Evolutionary conservation across 208 protist species (phyloP), one percentile per base, ranked within the genome.

Genomic region (Trypanosomatidae sp.): DNA sequence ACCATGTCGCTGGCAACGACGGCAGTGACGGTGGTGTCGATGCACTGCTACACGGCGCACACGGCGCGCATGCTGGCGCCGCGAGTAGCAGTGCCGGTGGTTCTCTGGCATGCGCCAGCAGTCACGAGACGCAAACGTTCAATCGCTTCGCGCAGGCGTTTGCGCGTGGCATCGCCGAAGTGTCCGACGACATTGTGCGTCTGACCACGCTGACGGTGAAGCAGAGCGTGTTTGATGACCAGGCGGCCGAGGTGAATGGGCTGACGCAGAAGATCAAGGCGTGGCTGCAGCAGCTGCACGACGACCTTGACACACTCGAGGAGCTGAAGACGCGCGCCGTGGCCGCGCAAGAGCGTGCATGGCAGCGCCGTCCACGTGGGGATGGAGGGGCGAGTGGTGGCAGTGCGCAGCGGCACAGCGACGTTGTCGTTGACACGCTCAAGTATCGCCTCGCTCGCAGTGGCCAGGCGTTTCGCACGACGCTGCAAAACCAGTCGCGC

Each of bases 151-250:
- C 86, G 2, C 71, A 89, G 46, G 68, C 68, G 26, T 83, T 94
- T 38, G 65, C 86, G 7, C 59, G 53, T 21, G 72, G 89, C 56
- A 73, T 94, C n/a, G 74, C 77, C 6, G 56, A 55, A 16, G 73
- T 88, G 10, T 86, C 82, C 0, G 76, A 88, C 40, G 75, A 67
- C 32, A 88, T 94, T 32, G 74, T 79, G 67, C 76, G 73, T 0
- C 53, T 94, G 16, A 74, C 81, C 3, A 78, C 88, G 62, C 55
- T 94, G 3, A 82, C 68, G 10, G 67, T 75, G 13, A 71, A 62
- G 0, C 81, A 88, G 42, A 88, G 61, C 50, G 78, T 94, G 15
- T 94, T 94, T 73, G 79, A 94, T 27, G 86, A 94, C 49, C 79
- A 89, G 23, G 71, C 82, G 3, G 64, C 57, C 0, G 77, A 94